phyloP scores from a whole-genome alignment of 2,329 filamentous ascomycete species.

The Pyrenophora teres region DNA sequence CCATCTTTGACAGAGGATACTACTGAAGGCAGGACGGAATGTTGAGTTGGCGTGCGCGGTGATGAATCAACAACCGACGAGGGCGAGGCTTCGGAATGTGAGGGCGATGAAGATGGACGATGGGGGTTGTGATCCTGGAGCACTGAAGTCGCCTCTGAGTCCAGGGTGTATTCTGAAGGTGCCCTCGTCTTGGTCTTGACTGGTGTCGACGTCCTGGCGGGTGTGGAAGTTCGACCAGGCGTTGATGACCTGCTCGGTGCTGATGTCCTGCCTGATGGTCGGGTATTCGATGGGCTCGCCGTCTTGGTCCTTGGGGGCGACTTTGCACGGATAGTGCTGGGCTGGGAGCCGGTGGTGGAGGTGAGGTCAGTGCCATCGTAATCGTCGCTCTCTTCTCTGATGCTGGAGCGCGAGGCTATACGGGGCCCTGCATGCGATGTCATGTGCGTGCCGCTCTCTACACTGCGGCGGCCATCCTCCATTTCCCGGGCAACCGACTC shows the following conservation, averaged over 20 bases:
- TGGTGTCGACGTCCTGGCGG: constrained; percentile 31
- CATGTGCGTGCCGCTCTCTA: constrained; percentile 47
- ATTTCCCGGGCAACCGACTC: constrained; percentile 44
- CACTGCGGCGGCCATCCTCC: constrained; percentile 48
- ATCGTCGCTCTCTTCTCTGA: constrained; percentile 45
- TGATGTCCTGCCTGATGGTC: constrained; percentile 30
- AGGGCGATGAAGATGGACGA: constrained; percentile 35
- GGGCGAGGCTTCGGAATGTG: constrained; percentile 48
- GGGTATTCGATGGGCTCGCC: constrained; percentile 29
- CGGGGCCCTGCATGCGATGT: constrained; percentile 44
- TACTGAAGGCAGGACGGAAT: constrained; percentile 45
- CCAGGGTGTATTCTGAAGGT: constrained; percentile 50
- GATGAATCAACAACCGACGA: constrained; percentile 51
- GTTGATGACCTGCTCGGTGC: constrained; percentile 32
- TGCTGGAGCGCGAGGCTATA: constrained; percentile 50
- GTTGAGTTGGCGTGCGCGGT: constrained; percentile 51
- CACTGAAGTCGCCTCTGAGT: constrained; percentile 55
- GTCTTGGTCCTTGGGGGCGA: constrained; percentile 33
- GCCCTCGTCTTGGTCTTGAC: constrained; percentile 39
- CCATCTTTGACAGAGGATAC: constrained; percentile 40
- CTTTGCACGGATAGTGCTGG: constrained; percentile 46
- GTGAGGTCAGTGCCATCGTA: constrained; percentile 51
- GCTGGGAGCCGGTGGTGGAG: constrained; percentile 48
- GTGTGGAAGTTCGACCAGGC: constrained; percentile 20
- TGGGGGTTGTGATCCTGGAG: constrained; percentile 45